Evolutionary conservation across 805 yeast genomes (phyloP), one percentile per base, ranked within the genome.

Genomic region (Pichia occidentalis): DNA sequence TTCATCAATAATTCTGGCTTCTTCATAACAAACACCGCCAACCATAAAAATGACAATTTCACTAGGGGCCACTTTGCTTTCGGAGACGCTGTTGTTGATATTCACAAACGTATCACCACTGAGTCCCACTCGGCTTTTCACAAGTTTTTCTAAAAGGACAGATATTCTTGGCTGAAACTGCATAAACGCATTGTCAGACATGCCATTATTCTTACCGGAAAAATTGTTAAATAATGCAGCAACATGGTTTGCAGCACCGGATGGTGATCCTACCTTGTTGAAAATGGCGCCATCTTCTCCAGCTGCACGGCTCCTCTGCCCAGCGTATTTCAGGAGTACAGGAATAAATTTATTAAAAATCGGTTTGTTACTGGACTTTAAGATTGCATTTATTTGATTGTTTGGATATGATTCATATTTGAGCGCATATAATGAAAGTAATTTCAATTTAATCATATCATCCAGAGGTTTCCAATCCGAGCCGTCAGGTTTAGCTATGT

Each of bases 1-100:
- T 44, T 86, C 84, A 38, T 82, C 76, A 4, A 88, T 76, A 18
- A 87, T 61, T 44, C 96, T 72, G 0, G 95, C 85, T 57, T 92
- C 99, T 58, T 90, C 97, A 55, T 76, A 86, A 1, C 97, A 90
- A 2, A 74, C 81, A 12, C 98, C 98, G 5, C 97, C 97, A 36
- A 85, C 75, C 36, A 83, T 61, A 53, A 77, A 84, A 1, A 84
- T 64, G 4, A 84, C 69, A n/a, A 84, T 64, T 49, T 83, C 88
- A 50, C 80, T 84, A 1, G 73, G 67, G 20, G 66, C 63, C 21
- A 64, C 63, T 24, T 45, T 45, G 27, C 48, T 19, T 3, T 26
- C 30, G 9, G 12, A 16, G 31, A 2, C 62, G 61, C 40, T 56
- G 57, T 39, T 57, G 61, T 30, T 51, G 46, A 13, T 22, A 9